These are phyloP conservation scores for Dalbergia oliveri DNA, from an alignment of 306 rosid genomes.

Conservation along the genomic window DNA sequence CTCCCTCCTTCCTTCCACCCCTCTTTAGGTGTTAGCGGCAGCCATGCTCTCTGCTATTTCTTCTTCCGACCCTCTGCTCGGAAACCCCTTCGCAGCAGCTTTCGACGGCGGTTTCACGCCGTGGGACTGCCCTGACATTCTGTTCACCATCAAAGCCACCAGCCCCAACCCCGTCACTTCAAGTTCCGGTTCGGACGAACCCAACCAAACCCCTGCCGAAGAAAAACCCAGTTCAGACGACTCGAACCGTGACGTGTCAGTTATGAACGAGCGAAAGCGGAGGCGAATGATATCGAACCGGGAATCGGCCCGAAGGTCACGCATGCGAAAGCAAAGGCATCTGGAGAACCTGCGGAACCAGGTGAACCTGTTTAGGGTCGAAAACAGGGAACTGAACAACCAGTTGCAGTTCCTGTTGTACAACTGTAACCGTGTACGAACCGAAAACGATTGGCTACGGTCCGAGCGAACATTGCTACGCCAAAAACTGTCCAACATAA, in stretches of 20 bases:
- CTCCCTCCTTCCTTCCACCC: slow-evolving; percentile 62
- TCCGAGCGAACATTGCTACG: slow-evolving; percentile 62
- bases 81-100: slow-evolving; percentile 52
- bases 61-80: slow-evolving; percentile 48
- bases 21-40: not conserved
- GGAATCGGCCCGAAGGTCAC: slow-evolving; percentile 92
- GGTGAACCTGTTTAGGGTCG: slow-evolving; percentile 67
- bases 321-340: slow-evolving; percentile 91
- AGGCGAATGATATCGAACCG: slow-evolving; percentile 92
- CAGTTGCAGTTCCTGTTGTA: slow-evolving; percentile 56
- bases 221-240: slow-evolving; percentile 36
- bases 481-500: slow-evolving; percentile 59
- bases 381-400: slow-evolving; percentile 76
- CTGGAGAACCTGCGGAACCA: slow-evolving; percentile 82
- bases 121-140: slow-evolving; percentile 62
- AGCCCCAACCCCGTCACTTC: slow-evolving; percentile 47
- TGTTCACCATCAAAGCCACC: slow-evolving; percentile 38
- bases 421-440: slow-evolving; percentile 54
- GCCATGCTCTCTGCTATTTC: slow-evolving; percentile 72
- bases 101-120: slow-evolving; percentile 55
- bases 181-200: slow-evolving; percentile 60
- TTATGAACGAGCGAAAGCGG: slow-evolving; percentile 68
- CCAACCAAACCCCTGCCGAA: slow-evolving; percentile 44
- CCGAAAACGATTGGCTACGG: slow-evolving; percentile 69
- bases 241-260: slow-evolving; percentile 27